Conservation (phyloP, 2,329 filamentous ascomycete species). For the Sarocladium kiliense region DNA sequence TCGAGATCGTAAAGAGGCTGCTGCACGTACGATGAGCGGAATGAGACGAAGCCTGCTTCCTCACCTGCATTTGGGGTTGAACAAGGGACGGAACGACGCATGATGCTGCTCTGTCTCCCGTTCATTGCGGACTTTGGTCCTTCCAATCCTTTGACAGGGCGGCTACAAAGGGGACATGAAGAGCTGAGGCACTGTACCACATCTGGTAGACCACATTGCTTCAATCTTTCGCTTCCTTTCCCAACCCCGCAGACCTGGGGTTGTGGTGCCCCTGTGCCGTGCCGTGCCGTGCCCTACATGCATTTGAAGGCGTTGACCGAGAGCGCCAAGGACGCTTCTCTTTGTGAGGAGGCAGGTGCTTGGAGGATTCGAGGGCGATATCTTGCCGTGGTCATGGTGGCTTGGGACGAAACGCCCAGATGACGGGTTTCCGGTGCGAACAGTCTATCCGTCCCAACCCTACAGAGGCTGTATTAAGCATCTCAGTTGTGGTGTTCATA, state of each 20-base stretch:
- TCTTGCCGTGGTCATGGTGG: too few relatives aligned
- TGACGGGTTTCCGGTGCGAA: too few relatives aligned
- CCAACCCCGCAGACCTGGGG: not conserved
- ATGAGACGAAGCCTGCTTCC: not conserved
- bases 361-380: too few relatives aligned
- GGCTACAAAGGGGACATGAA: too few relatives aligned
- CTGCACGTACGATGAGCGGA: not conserved
- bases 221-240: not conserved
- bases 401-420: not conserved
- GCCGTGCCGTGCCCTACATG: not conserved
- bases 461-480: too few relatives aligned
- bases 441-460: too few relatives aligned
- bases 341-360: not conserved
- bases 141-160: too few relatives aligned
- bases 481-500: too few relatives aligned
- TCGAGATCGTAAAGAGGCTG: not conserved
- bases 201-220: not conserved
- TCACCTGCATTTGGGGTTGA: not conserved
- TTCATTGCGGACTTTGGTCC: not conserved
- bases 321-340: not conserved
- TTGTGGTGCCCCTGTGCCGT: constrained; percentile 3
- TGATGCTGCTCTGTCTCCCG: not conserved
- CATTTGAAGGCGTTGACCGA: not conserved
- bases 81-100: not conserved
- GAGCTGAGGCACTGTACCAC: not conserved